Percentiles rank a stretch among this genome's conserved stretches.
Conservation (phyloP, 1,284 basidiomycete genomes). For the Tremellales sp. region DNA sequence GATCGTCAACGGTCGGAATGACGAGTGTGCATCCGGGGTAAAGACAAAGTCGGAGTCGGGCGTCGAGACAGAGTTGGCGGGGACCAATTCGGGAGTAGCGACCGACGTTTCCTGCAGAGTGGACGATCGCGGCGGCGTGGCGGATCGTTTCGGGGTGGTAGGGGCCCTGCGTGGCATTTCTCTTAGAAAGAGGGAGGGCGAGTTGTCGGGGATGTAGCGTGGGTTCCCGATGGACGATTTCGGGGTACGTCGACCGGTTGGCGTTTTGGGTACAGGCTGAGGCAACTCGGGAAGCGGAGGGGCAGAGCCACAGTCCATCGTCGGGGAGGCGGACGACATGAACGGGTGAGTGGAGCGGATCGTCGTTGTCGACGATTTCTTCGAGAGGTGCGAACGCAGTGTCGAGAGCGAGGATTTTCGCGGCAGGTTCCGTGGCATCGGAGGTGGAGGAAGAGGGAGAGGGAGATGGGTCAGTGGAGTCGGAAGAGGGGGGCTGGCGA, state of each 20-base stretch:
- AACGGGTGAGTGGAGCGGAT: conserved; percentile 15
- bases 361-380: conserved; percentile 24
- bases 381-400: conserved; percentile 19
- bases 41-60: too few relatives aligned
- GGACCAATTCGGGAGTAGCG: not conserved
- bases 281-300: conserved; percentile 5
- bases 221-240: conserved; percentile 27
- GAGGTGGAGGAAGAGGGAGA: conserved; percentile 10
- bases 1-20: too few relatives aligned
- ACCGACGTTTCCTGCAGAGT: not conserved
- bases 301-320: conserved; percentile 9
- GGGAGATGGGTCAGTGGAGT: not conserved
- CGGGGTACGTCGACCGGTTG: conserved; percentile 12
- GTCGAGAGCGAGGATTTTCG: conserved; percentile 24
- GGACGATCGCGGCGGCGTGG: not conserved
- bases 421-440: conserved; percentile 11
- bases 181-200: conserved; percentile 16
- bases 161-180: conserved; percentile 24
- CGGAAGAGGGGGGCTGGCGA: not conserved
- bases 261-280: conserved; percentile 4
- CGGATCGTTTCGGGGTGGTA: conserved; percentile 17
- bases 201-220: conserved; percentile 10
- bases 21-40: too few relatives aligned
- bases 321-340: conserved; percentile 3
- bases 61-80: too few relatives aligned